phyloP scores from a whole-genome alignment of 305 asterid species.

The Solanum hybrid region DNA sequence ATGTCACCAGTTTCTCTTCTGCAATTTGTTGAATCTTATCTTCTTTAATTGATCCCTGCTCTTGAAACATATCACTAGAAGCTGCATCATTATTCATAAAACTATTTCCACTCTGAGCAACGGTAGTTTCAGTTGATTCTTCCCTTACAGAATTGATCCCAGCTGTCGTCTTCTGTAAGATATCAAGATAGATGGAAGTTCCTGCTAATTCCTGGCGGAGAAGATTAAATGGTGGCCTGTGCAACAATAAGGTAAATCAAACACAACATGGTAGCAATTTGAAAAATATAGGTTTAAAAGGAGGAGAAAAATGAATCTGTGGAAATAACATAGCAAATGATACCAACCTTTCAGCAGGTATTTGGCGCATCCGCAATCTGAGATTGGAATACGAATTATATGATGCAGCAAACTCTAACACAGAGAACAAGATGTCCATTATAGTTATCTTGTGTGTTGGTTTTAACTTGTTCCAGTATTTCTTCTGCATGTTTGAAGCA shows the following conservation, averaged over 20 bases:
- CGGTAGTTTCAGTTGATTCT: slow-evolving; percentile 3
- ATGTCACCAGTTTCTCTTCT: slow-evolving; percentile 79
- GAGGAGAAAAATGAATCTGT: slow-evolving; percentile 1
- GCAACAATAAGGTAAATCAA: slow-evolving; percentile 18
- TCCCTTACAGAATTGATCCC: slow-evolving; percentile 24
- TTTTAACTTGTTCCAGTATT: slow-evolving; percentile 82
- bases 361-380: slow-evolving; percentile 78
- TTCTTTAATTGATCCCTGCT: slow-evolving; percentile 16
- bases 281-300: slow-evolving; percentile 12
- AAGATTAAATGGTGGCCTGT: slow-evolving; percentile 92
- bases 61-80: background rate
- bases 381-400: slow-evolving; percentile 86
- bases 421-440: slow-evolving; percentile 84
- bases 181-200: slow-evolving; percentile 83
- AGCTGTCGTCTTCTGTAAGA: slow-evolving; percentile 77
- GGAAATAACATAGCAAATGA: slow-evolving; percentile 3
- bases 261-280: slow-evolving; percentile 9
- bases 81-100: background rate
- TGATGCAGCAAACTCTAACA: slow-evolving; percentile 89
- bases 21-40: slow-evolving; percentile 70
- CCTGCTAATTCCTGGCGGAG: slow-evolving; percentile 98
- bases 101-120: background rate
- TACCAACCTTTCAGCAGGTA: slow-evolving; percentile 75
- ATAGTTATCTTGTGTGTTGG: slow-evolving; percentile 63
- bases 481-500: slow-evolving; percentile 54